Base-by-base conservation (phyloP, 371 early-diverging fungal genomes). In the Rhizomucor miehei region DNA sequence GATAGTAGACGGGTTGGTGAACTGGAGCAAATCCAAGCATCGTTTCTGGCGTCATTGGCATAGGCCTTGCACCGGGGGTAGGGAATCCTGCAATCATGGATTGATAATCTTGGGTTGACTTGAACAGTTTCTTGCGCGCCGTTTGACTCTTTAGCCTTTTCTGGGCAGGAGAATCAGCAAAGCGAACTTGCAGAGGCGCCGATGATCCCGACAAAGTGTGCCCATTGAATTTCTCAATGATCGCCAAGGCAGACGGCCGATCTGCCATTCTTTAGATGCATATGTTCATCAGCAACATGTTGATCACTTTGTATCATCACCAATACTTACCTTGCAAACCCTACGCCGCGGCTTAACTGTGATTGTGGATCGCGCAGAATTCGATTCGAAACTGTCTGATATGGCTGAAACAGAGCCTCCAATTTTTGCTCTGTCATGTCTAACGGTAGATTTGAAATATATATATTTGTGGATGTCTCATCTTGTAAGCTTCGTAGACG, bases 131-230 rank as follows among this genome's bases (percentile, higher is more conserved):
- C 38, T 63, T 63, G 9, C 51, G 66, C 13, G 63, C 55, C 16
- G 63, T 59, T 51, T 59, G 63, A 34, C 64, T 72, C 70, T 92
- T 92, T 46, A 91, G 67, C 37, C 80, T 80, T 71, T 92, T 91
- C 59, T 92, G 91, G 21, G 86, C 89, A 16, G 78, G 73, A 3
- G 88, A 87, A 61, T 91, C 93, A 14, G 93, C 92, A 59, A 90
- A 91, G 5, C 91, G 85, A 9, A 90, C 87, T 56, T 89, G 88
- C 34, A 92, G 64, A 13, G 90, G 88, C 39, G 79, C 83, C 16
- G 75, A 77, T 3, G 80, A 67, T n/a, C 86, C 88, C 24, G 75
- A 75, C 21, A 91, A 71, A 9, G 59, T 69, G 24, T 75, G 67
- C 21, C 84, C 82, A 57, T 89, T 86, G 65, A 88, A 88, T 47